Evolutionary conservation across 148 eudicot species (phyloP).

Genomic region (Fagopyrum homotropicum): DNA sequence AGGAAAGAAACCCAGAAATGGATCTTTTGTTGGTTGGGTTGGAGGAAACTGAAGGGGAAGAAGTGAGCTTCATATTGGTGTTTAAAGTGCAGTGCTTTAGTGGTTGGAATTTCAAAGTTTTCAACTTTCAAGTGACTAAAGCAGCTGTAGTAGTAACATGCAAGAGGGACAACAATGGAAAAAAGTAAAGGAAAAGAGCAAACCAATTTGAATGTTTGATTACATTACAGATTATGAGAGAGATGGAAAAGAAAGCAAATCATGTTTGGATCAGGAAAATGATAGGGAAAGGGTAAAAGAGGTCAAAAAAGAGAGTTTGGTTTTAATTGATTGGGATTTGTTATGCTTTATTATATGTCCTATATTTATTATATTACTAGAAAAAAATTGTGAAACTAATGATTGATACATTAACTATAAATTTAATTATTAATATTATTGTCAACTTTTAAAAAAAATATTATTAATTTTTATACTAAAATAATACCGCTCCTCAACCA

Average conservation of each 20-base stretch:
- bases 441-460: no score
- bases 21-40: constrained; percentile 20
- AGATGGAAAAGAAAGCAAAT: neutral
- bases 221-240: neutral
- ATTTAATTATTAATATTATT: no score
- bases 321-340: neutral
- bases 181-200: neutral
- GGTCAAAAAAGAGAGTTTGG: neutral
- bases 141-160: neutral
- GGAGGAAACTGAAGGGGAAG: constrained; percentile 27
- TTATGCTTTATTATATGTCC: neutral
- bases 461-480: no score
- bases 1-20: constrained; percentile 33
- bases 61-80: constrained; percentile 21
- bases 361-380: neutral
- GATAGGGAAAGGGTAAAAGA: constrained; percentile 6
- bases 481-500: no score
- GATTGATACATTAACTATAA: neutral
- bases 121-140: constrained; percentile 18
- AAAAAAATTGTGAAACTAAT: neutral
- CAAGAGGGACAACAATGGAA: neutral
- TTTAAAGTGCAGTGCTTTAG: neutral
- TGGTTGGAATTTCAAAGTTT: constrained; percentile 19
- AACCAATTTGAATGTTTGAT: constrained; percentile 6
- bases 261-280: constrained; percentile 14